These are phyloP conservation scores for Aspergillus fumigatiaffinis DNA, from an alignment of 2,329 filamentous ascomycete genomes.

Conservation along the genomic window DNA sequence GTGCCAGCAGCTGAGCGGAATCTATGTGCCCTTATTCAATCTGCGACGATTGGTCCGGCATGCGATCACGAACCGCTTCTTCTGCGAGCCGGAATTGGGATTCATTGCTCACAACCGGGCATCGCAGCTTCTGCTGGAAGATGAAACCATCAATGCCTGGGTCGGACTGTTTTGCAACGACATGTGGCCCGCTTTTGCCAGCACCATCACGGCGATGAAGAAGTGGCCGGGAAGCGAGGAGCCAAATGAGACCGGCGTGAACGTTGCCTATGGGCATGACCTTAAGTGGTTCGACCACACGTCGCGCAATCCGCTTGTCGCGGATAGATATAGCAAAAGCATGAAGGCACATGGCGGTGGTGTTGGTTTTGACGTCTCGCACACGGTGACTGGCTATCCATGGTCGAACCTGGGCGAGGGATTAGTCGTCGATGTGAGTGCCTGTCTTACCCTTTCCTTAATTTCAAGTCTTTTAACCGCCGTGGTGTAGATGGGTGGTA, in stretches of 20 bases:
- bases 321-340: background rate
- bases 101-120: background rate
- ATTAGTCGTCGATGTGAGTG: slow-evolving; percentile 7
- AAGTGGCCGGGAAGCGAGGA: slow-evolving; percentile 2
- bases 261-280: background rate
- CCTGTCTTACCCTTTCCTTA: background rate
- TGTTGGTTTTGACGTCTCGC: background rate
- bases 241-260: background rate
- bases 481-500: slow-evolving; percentile 9
- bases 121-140: background rate
- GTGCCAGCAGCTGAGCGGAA: background rate
- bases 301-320: background rate
- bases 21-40: background rate
- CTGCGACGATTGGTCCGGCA: background rate
- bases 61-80: slow-evolving; percentile 1
- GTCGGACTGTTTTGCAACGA: background rate
- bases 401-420: slow-evolving; percentile 6
- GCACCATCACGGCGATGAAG: background rate
- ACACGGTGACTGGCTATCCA: slow-evolving; percentile 3
- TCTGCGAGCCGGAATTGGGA: background rate
- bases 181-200: background rate
- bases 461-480: background rate
- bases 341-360: slow-evolving; percentile 2
- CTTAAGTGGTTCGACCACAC: background rate
- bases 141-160: background rate